Evolutionary conservation across 2,329 filamentous ascomycete species (phyloP).

Genomic region (Thielaviopsis musarum): DNA sequence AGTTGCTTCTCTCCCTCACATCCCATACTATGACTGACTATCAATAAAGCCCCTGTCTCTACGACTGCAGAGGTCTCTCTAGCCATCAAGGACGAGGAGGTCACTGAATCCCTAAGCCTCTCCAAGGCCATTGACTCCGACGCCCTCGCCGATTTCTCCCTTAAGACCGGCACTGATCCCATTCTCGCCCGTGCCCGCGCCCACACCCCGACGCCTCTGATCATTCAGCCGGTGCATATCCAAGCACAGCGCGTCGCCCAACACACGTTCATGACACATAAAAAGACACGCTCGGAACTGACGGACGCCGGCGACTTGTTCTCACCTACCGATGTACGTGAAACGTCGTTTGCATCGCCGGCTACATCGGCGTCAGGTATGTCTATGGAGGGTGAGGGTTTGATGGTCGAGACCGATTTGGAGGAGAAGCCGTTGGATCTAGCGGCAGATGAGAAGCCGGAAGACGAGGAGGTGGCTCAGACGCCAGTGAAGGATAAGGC

Average conservation of each 20-base stretch:
- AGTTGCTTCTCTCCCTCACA: not conserved
- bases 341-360: conserved; percentile 11
- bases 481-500: not conserved
- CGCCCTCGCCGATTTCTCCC: not conserved
- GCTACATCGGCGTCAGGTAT: conserved; percentile 9
- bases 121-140: not conserved
- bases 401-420: not conserved
- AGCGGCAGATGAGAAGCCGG: not conserved
- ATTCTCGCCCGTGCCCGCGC: not conserved
- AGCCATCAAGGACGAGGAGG: not conserved
- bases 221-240: not conserved
- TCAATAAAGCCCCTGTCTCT: not conserved
- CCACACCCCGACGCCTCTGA: not conserved
- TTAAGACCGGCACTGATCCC: not conserved
- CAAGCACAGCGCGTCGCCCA: not conserved
- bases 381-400: not conserved
- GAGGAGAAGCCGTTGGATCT: conserved; percentile 9
- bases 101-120: no score
- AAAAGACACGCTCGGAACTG: conserved; percentile 8
- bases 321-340: conserved; percentile 6
- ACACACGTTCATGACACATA: conserved; percentile 4
- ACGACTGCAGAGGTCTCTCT: not conserved
- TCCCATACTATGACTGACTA: not conserved
- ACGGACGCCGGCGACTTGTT: conserved; percentile 6
- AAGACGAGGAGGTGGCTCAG: not conserved